Evolutionary conservation across 1,284 basidiomycete genomes (phyloP).

Genomic region (Sporisorium reilianum): DNA sequence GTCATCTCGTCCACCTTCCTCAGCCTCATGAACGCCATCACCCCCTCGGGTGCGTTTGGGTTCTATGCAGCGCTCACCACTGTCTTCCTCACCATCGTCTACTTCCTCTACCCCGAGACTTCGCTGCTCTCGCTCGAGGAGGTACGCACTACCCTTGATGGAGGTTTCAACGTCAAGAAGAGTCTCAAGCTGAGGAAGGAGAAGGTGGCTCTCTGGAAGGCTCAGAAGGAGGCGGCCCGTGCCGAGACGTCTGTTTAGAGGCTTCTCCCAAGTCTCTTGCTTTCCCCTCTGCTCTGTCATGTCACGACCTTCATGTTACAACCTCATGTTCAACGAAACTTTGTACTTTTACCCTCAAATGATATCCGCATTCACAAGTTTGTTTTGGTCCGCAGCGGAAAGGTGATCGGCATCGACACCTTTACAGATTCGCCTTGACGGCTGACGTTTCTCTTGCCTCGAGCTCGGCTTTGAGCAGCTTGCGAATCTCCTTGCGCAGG

Average conservation of each 20-base stretch:
- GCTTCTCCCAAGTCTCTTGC: too few species aligned
- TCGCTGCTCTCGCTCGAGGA: slow-evolving; percentile 80
- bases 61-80: slow-evolving; percentile 83
- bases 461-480: slow-evolving; percentile 20
- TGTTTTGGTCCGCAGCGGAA: too few species aligned
- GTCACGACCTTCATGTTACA: background rate
- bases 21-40: slow-evolving; percentile 80
- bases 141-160: slow-evolving; percentile 72
- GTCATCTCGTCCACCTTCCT: slow-evolving; percentile 83
- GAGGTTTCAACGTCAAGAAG: slow-evolving; percentile 72
- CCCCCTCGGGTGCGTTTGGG: slow-evolving; percentile 75
- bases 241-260: slow-evolving; percentile 26
- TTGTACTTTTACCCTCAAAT: slow-evolving; percentile 26
- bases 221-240: slow-evolving; percentile 30
- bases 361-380: slow-evolving; percentile 17
- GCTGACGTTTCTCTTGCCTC: slow-evolving; percentile 5
- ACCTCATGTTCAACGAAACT: slow-evolving; percentile 10
- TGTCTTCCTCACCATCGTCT: slow-evolving; percentile 78
- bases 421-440: slow-evolving; percentile 17
- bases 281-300: background rate
- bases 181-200: slow-evolving; percentile 66
- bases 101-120: slow-evolving; percentile 71
- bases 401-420: background rate
- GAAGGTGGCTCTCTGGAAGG: slow-evolving; percentile 57
- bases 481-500: slow-evolving; percentile 42